A percentile compares a stretch with the other conserved stretches of the same genome.
phyloP scores from a whole-genome alignment of 495 filamentous ascomycete genomes.

The Talaromyces liani region DNA sequence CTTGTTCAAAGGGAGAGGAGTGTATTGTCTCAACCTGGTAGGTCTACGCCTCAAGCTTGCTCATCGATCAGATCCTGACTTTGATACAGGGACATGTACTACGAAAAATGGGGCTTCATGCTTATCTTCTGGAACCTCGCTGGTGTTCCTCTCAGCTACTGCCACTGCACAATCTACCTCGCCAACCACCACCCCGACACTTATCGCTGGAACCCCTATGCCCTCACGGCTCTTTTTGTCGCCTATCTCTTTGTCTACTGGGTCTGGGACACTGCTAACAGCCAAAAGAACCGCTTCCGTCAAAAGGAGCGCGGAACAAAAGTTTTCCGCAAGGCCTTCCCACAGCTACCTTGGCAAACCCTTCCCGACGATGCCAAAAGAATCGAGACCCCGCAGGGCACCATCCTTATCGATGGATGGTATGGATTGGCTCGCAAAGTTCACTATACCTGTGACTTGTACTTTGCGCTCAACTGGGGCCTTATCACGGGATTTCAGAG shows the following conservation, averaged over 20 bases:
- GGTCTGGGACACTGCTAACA: slow-evolving; percentile 84
- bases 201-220: slow-evolving; percentile 65
- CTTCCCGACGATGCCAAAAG: slow-evolving; percentile 64
- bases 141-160: slow-evolving; percentile 90
- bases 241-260: slow-evolving; percentile 81
- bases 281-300: slow-evolving; percentile 91
- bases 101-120: slow-evolving; percentile 97
- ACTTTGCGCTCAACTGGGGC: slow-evolving; percentile 65
- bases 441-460: slow-evolving; percentile 84
- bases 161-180: slow-evolving; percentile 89
- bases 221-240: slow-evolving; percentile 52
- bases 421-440: slow-evolving; percentile 74
- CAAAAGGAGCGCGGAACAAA: slow-evolving; percentile 66
- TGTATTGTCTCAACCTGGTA: slow-evolving; percentile 83
- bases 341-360: slow-evolving; percentile 64
- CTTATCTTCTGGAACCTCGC: slow-evolving; percentile 99
- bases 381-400: slow-evolving; percentile 66
- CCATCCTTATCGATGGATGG: slow-evolving; percentile 84
- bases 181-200: slow-evolving; percentile 72
- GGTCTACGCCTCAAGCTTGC: slow-evolving; percentile 6
- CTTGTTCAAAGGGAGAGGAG: slow-evolving; percentile 92
- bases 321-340: slow-evolving; percentile 71
- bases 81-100: slow-evolving; percentile 76
- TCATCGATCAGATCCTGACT: neutral
- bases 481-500: slow-evolving; percentile 54